Evolutionary conservation across 2,329 filamentous ascomycete genomes (phyloP).

Genomic region (Colletotrichum sp.): DNA sequence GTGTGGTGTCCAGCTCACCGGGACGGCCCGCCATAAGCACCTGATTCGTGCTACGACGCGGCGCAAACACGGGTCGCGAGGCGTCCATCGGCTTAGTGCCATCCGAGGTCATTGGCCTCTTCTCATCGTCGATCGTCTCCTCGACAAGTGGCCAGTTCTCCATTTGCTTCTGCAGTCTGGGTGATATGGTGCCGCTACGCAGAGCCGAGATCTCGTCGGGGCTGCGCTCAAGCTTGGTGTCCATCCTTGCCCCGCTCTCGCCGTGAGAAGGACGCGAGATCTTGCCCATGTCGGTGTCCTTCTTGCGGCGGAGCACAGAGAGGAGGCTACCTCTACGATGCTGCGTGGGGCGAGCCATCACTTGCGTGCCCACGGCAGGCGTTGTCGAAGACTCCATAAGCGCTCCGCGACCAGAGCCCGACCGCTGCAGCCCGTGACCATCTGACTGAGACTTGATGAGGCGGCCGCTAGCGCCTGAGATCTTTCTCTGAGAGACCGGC

Average conservation of each 20-base stretch:
- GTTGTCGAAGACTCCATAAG: conserved; percentile 28
- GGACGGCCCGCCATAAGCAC: background rate
- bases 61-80: conserved; percentile 34
- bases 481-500: conserved; percentile 24
- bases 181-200: conserved; percentile 36
- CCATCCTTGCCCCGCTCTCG: conserved; percentile 66
- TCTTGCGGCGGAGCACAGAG: conserved; percentile 70
- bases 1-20: conserved; percentile 4
- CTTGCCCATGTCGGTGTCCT: conserved; percentile 54
- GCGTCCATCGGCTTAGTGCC: conserved; percentile 23
- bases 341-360: conserved; percentile 30
- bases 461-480: conserved; percentile 12
- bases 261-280: conserved; percentile 56
- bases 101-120: conserved; percentile 39
- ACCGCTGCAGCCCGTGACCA: conserved; percentile 36
- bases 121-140: conserved; percentile 25
- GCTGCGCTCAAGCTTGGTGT: conserved; percentile 67
- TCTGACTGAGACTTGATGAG: conserved; percentile 25
- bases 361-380: conserved; percentile 24
- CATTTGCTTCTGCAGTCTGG: conserved; percentile 25
- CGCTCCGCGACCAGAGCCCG: conserved; percentile 46
- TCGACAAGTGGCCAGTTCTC: conserved; percentile 56
- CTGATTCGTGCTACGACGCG: conserved; percentile 42
- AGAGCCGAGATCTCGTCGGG: conserved; percentile 56
- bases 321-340: conserved; percentile 57